A percentile compares a stretch with the other conserved stretches of the same genome.
Evolutionary conservation across 2,329 filamentous ascomycete genomes (phyloP).

Genomic region (Xenoacremonium recifei): DNA sequence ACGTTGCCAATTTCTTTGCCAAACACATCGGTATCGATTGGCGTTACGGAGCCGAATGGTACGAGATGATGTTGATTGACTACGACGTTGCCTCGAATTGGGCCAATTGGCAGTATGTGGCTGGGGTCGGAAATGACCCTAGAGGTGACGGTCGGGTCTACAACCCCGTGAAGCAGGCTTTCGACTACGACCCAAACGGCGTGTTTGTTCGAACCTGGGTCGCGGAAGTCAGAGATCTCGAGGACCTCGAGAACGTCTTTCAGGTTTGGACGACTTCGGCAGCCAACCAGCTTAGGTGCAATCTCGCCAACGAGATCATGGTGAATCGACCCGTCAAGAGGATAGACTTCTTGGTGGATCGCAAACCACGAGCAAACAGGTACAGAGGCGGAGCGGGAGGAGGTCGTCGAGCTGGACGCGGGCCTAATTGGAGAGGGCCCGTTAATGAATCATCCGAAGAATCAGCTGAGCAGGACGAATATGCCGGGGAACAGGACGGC

Average conservation of each 20-base stretch:
- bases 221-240: slow-evolving; percentile 59
- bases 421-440: neutral
- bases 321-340: slow-evolving; percentile 64
- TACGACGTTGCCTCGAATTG: slow-evolving; percentile 77
- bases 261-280: slow-evolving; percentile 66
- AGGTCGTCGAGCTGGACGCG: slow-evolving; percentile 4
- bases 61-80: slow-evolving; percentile 71
- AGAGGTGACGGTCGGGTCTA: slow-evolving; percentile 70
- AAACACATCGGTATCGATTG: slow-evolving; percentile 77
- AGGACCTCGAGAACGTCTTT: slow-evolving; percentile 59
- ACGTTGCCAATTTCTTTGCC: slow-evolving; percentile 71
- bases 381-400: slow-evolving; percentile 18
- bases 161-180: slow-evolving; percentile 78
- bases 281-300: slow-evolving; percentile 55
- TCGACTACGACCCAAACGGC: slow-evolving; percentile 72
- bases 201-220: slow-evolving; percentile 73
- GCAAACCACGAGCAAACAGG: slow-evolving; percentile 43
- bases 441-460: neutral
- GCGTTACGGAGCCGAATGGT: slow-evolving; percentile 80
- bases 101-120: slow-evolving; percentile 81
- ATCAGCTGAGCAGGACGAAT: neutral
- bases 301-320: slow-evolving; percentile 59
- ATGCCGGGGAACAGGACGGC: neutral
- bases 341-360: slow-evolving; percentile 62
- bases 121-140: slow-evolving; percentile 78